A percentile compares a stretch with the other conserved stretches of the same genome.
Conservation (phyloP, 805 yeast species). For the Spathaspora sp. region DNA sequence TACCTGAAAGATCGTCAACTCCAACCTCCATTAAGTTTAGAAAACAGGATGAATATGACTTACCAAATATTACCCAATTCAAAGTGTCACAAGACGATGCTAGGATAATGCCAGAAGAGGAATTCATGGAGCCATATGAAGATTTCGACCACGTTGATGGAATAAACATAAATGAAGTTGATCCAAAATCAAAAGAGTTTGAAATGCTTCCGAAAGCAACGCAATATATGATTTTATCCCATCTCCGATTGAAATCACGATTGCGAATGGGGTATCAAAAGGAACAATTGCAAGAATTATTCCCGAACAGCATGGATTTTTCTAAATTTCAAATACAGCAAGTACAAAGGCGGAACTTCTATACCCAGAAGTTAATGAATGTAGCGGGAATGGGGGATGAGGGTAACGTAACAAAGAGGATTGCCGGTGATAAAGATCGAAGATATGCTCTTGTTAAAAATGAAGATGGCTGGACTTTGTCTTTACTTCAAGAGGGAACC, state of each 20-base stretch:
- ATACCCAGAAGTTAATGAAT: slow-evolving; percentile 83
- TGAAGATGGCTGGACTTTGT: slow-evolving; percentile 80
- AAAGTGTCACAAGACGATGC: slow-evolving; percentile 55
- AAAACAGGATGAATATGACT: slow-evolving; percentile 76
- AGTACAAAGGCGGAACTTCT: slow-evolving; percentile 86
- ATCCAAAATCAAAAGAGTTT: slow-evolving; percentile 81
- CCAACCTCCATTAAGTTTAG: slow-evolving; percentile 29
- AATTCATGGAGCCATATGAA: slow-evolving; percentile 56
- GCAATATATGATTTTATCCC: slow-evolving; percentile 84
- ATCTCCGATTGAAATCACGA: slow-evolving; percentile 77
- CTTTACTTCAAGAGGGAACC: slow-evolving; percentile 41
- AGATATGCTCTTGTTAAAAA: slow-evolving; percentile 73
- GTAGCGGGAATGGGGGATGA: slow-evolving; percentile 74
- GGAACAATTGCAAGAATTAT: slow-evolving; percentile 77
- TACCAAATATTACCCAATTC: slow-evolving; percentile 67
- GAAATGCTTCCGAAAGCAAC: slow-evolving; percentile 73
- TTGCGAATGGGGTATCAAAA: slow-evolving; percentile 93
- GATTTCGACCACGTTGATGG: slow-evolving; percentile 61
- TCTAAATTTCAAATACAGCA: slow-evolving; percentile 89
- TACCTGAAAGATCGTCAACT: slow-evolving; percentile 5
- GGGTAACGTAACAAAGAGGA: slow-evolving; percentile 48
- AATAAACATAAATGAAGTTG: slow-evolving; percentile 66
- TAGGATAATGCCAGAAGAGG: slow-evolving; percentile 72
- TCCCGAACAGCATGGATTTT: slow-evolving; percentile 85
- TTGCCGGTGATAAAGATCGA: slow-evolving; percentile 79